Percentiles rank a stretch among this genome's conserved stretches.
Conservation (phyloP, 2,329 filamentous ascomycete genomes). For the Fulvia fulva region DNA sequence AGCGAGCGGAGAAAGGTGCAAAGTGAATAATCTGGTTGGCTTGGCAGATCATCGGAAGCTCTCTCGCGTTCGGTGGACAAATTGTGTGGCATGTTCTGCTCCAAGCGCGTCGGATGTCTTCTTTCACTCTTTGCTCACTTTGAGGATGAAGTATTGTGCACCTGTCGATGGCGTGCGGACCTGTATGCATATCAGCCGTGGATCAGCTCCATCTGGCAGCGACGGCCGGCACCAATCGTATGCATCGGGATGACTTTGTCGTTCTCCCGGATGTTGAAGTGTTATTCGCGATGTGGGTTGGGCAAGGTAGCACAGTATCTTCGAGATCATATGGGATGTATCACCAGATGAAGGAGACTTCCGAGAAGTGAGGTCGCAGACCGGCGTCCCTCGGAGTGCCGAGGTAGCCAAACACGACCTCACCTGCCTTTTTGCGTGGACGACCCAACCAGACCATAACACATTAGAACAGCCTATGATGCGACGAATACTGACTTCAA, state of each 20-base stretch:
- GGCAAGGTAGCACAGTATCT: no score
- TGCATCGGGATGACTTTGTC: not conserved
- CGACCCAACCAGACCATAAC: no score
- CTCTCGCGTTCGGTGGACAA: not conserved
- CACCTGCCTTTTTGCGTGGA: not conserved
- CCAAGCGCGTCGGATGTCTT: not conserved
- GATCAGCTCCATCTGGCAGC: not conserved
- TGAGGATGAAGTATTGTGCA: no score
- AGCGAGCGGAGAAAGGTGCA: not conserved
- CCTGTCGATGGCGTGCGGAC: no score
- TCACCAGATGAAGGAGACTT: not conserved
- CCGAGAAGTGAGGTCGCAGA: not conserved
- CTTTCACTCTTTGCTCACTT: not conserved
- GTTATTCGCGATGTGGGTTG: no score
- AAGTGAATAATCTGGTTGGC: not conserved
- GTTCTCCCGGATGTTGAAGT: no score
- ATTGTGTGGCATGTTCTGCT: not conserved
- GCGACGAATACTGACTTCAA: no score
- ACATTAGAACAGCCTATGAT: no score
- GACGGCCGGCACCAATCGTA: not conserved
- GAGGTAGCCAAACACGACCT: not conserved
- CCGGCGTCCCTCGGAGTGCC: not conserved
- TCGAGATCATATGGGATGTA: not conserved
- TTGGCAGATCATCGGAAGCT: not conserved
- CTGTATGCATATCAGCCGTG: no score